A percentile compares a stretch with the other conserved stretches of the same genome.
Conservation (phyloP, 2,329 filamentous ascomycete species). For the Tricladium varicosporioides region DNA sequence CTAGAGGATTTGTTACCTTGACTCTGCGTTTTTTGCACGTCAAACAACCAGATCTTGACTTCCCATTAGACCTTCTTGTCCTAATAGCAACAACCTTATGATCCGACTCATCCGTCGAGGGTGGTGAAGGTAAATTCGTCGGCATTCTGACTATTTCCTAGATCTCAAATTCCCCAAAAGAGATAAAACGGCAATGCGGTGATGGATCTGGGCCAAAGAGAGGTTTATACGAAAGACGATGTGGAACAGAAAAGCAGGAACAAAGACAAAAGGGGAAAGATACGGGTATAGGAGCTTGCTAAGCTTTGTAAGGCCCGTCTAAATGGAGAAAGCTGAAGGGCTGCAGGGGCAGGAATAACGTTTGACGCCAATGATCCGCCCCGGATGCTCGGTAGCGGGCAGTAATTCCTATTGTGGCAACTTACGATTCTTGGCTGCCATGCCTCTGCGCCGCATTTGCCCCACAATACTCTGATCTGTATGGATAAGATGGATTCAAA, state of each 20-base stretch:
- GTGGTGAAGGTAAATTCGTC: not conserved
- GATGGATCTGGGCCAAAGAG: not conserved
- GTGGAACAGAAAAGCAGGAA: not conserved
- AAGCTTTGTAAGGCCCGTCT: too few relatives aligned
- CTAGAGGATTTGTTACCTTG: constrained; percentile 8
- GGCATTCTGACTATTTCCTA: too few relatives aligned
- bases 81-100: not conserved
- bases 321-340: not conserved
- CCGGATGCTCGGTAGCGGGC: not conserved
- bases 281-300: not conserved
- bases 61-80: constrained; percentile 13
- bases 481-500: not conserved
- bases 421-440: not conserved
- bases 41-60: constrained; percentile 16
- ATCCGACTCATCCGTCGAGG: not conserved
- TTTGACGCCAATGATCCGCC: not conserved
- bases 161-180: too few relatives aligned
- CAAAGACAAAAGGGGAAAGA: not conserved
- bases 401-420: not conserved
- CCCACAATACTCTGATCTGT: not conserved
- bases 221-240: not conserved
- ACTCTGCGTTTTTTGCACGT: constrained; percentile 16
- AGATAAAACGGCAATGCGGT: not conserved
- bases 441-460: not conserved
- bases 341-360: not conserved